phyloP scores from a whole-genome alignment of 331 rosid species.

The Stylosanthes scabra region DNA sequence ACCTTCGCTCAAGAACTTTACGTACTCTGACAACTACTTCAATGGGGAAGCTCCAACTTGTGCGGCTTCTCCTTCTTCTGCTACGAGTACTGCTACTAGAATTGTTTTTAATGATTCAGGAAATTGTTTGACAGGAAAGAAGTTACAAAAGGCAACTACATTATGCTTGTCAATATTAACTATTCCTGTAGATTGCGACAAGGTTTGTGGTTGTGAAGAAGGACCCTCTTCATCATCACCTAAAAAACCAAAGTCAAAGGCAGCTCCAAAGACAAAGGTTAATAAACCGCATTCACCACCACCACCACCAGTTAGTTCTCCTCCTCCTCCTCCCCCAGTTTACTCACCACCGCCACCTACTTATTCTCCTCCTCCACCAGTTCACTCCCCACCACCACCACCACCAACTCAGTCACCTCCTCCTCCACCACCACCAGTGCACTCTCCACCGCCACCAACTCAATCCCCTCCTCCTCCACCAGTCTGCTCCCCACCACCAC shows the following conservation, averaged over 20 bases:
- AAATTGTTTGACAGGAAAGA: conserved; percentile 59
- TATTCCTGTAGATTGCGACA: conserved; percentile 58
- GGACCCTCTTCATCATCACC: conserved; percentile 3
- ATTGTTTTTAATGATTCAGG: conserved; percentile 37
- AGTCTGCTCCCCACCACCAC: conserved; percentile 16
- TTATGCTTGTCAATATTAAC: conserved; percentile 47
- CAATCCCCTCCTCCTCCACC: conserved; percentile 24
- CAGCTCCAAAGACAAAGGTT: conserved; percentile 2
- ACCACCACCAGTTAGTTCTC: background rate
- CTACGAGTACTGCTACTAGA: too few species aligned
- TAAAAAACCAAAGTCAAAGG: background rate
- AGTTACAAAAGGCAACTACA: conserved; percentile 51
- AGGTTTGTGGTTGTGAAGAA: conserved; percentile 42
- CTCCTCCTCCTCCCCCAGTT: conserved; percentile 18
- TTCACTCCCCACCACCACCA: background rate
- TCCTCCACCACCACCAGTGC: background rate
- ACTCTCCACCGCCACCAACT: conserved; percentile 1
- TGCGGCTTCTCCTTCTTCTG: conserved; percentile 13
- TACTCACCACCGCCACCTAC: conserved; percentile 14
- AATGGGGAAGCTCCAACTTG: conserved; percentile 56
- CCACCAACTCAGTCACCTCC: background rate
- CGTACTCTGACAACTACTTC: conserved; percentile 59
- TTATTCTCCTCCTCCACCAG: conserved; percentile 12
- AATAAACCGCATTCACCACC: background rate
- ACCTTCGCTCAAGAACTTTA: conserved; percentile 55